phyloP scores from a whole-genome alignment of 2,329 filamentous ascomycete species.

The Lasiodiplodia gonubiensis region DNA sequence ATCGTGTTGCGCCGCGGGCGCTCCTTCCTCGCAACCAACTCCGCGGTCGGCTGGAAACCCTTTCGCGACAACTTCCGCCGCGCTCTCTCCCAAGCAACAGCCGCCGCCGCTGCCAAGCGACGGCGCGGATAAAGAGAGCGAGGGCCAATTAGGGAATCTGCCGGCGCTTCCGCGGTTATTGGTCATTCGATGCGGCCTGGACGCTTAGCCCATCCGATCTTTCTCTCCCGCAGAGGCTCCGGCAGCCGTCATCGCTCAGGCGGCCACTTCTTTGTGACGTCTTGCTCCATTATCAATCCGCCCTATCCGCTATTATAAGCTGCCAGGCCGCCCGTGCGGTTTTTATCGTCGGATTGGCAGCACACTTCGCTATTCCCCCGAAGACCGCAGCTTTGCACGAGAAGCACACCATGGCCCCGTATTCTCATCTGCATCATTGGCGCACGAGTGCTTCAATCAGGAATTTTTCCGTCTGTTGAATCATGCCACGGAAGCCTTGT shows the following conservation, averaged over 20 bases:
- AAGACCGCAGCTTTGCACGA: neutral
- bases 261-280: conserved; percentile 11
- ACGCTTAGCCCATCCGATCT: conserved; percentile 5
- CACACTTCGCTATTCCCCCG: neutral
- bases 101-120: conserved; percentile 15
- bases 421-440: neutral
- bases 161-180: conserved; percentile 23
- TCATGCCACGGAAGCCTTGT: neutral
- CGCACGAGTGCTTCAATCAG: neutral
- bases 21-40: neutral
- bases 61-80: conserved; percentile 20
- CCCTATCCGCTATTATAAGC: conserved; percentile 19
- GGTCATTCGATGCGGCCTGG: conserved; percentile 7
- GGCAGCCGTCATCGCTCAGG: conserved; percentile 2
- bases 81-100: neutral
- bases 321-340: conserved; percentile 1
- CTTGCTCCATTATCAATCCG: conserved; percentile 8
- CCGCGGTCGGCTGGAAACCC: conserved; percentile 20
- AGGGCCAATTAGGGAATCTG: conserved; percentile 8
- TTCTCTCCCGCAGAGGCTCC: conserved; percentile 5
- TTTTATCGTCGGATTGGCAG: neutral
- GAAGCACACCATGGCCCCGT: neutral
- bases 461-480: conserved; percentile 5
- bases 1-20: neutral
- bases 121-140: conserved; percentile 19